These are phyloP conservation scores for Phytophthora kernoviae DNA, from an alignment of 352 stramenopile genomes.

Conservation along the genomic window DNA sequence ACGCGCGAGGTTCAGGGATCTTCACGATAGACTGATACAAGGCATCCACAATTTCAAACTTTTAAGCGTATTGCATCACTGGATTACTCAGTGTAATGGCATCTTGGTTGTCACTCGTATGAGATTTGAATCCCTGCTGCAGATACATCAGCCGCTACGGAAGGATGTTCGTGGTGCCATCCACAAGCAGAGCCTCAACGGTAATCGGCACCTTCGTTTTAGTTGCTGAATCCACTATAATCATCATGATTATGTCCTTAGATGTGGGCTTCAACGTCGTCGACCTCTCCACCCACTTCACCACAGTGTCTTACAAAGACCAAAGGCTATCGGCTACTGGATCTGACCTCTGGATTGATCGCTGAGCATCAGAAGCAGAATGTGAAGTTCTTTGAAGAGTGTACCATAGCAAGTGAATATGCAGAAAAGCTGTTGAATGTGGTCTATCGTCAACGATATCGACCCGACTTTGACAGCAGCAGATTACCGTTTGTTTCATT, in stretches of 20 bases:
- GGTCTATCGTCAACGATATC: constrained; percentile 7
- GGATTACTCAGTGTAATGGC: not conserved
- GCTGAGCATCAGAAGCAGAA: constrained; percentile 12
- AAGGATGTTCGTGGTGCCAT: constrained; percentile 11
- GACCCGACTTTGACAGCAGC: constrained; percentile 5
- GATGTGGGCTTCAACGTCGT: too few species aligned
- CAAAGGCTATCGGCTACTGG: constrained; percentile 15
- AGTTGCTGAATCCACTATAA: constrained; percentile 1
- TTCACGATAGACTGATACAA: constrained; percentile 8
- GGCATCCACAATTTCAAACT: not conserved
- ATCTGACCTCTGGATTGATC: constrained; percentile 11
- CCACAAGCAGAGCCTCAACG: constrained; percentile 7
- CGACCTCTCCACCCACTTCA: too few species aligned
- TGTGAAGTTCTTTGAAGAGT: constrained; percentile 20
- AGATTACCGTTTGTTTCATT: constrained; percentile 5
- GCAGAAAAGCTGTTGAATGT: constrained; percentile 15
- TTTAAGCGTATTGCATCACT: too few species aligned
- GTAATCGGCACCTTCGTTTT: constrained; percentile 3
- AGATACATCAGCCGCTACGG: constrained; percentile 1
- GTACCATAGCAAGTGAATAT: constrained; percentile 10
- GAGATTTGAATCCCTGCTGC: constrained; percentile 2
- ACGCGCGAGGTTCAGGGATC: constrained; percentile 2
- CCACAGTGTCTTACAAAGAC: too few species aligned
- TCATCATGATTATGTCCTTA: too few species aligned
- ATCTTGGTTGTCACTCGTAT: constrained; percentile 9